Conservation (phyloP, 2,329 filamentous ascomycete species). For the Clathrospora elynae region DNA sequence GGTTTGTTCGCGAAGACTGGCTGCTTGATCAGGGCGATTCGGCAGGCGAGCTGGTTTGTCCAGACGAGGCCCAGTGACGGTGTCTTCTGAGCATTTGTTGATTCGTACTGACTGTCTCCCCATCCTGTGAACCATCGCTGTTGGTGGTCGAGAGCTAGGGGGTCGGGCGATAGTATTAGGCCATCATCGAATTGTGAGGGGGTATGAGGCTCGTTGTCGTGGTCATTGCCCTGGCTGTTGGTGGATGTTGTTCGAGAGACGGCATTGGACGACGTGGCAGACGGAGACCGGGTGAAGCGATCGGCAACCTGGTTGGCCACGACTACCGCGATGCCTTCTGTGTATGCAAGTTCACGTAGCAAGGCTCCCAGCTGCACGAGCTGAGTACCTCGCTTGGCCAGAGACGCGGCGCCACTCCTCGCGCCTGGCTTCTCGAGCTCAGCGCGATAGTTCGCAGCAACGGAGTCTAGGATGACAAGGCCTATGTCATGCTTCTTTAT, state of each 20-base stretch:
- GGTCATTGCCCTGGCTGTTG: conserved; percentile 32
- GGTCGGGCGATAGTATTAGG: conserved; percentile 54
- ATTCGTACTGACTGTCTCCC: conserved; percentile 65
- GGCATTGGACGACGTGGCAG: conserved; percentile 28
- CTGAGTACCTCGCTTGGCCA: conserved; percentile 77
- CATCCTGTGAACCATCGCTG: conserved; percentile 95
- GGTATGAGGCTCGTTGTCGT: conserved; percentile 23
- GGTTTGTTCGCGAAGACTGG: conserved; percentile 54
- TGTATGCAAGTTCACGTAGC: conserved; percentile 75
- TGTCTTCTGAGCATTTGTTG: conserved; percentile 65
- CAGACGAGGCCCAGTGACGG: conserved; percentile 87
- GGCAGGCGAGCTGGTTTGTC: conserved; percentile 84
- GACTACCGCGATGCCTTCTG: conserved; percentile 79
- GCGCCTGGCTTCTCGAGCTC: conserved; percentile 71
- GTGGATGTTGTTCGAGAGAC: conserved; percentile 35
- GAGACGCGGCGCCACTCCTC: conserved; percentile 50
- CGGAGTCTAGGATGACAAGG: conserved; percentile 84
- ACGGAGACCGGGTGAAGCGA: conserved; percentile 63
- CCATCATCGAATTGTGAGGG: conserved; percentile 21
- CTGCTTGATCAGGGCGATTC: conserved; percentile 79
- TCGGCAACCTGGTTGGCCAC: conserved; percentile 96
- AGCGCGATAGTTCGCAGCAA: conserved; percentile 93
- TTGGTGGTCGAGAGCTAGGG: conserved; percentile 81
- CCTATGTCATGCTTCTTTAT: conserved; percentile 77
- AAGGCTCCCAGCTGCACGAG: conserved; percentile 77